phyloP scores from a whole-genome alignment of 2,329 filamentous ascomycete species.

The Alternaria brassicae region DNA sequence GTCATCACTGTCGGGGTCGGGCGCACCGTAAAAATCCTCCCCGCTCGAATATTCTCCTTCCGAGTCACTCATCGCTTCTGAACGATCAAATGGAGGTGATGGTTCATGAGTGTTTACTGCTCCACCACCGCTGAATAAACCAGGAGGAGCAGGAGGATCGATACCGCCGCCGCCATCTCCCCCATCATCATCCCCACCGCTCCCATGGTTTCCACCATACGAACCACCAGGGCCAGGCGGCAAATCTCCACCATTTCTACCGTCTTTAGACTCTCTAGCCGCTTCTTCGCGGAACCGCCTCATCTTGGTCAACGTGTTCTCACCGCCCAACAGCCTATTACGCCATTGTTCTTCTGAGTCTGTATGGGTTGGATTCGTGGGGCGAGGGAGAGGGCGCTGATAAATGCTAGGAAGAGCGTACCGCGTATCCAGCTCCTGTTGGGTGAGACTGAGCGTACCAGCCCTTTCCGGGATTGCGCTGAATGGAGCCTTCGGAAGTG shows the following conservation, averaged over 20 bases:
- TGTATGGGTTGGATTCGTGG: neutral
- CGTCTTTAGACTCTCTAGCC: neutral
- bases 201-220: neutral
- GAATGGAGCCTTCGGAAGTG: neutral
- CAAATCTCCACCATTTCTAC: neutral
- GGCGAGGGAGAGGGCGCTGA: neutral
- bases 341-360: conserved; percentile 3
- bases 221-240: neutral
- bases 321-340: neutral
- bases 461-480: neutral
- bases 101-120: neutral
- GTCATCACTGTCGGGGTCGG: neutral
- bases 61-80: neutral
- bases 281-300: neutral
- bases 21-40: neutral
- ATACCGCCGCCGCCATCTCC: neutral
- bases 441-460: neutral
- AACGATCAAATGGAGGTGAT: too few relatives aligned
- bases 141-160: neutral
- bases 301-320: neutral
- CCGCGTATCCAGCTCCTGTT: neutral
- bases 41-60: neutral
- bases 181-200: too few relatives aligned
- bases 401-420: conserved; percentile 3
- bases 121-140: neutral